Evolutionary conservation across 1,284 basidiomycete genomes (phyloP).

Genomic region (Fomitopsis pinicola): DNA sequence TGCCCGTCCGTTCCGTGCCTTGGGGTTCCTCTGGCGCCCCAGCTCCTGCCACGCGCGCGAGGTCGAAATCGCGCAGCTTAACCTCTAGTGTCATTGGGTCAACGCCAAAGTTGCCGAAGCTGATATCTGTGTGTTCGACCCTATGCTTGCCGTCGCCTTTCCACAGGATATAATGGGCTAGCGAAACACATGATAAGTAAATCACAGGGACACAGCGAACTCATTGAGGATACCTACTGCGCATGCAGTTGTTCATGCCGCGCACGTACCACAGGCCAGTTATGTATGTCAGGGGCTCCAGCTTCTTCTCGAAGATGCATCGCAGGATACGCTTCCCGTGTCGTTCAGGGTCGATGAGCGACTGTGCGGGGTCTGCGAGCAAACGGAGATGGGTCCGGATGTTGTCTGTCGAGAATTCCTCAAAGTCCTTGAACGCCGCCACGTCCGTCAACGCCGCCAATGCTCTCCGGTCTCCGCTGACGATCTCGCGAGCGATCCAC

Average conservation of each 20-base stretch:
- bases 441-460: not conserved
- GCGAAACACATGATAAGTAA: not conserved
- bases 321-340: not conserved
- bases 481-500: not conserved
- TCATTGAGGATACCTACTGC: not conserved
- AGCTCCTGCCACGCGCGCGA: not conserved
- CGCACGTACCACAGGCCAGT: not conserved
- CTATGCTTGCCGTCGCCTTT: not conserved
- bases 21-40: too few relatives aligned
- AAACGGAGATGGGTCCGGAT: not conserved
- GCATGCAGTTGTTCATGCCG: not conserved
- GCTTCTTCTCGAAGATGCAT: not conserved
- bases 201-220: not conserved
- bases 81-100: not conserved
- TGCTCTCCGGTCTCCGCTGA: not conserved
- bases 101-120: not conserved
- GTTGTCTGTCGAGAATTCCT: not conserved
- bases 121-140: not conserved
- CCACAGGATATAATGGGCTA: not conserved
- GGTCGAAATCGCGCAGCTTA: constrained; percentile 1
- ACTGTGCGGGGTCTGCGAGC: not conserved
- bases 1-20: not conserved
- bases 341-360: not conserved
- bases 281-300: not conserved
- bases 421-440: not conserved